Base-by-base conservation (phyloP, 176 grass and related monocot genomes). In the Dendrocalamus sinicus region DNA sequence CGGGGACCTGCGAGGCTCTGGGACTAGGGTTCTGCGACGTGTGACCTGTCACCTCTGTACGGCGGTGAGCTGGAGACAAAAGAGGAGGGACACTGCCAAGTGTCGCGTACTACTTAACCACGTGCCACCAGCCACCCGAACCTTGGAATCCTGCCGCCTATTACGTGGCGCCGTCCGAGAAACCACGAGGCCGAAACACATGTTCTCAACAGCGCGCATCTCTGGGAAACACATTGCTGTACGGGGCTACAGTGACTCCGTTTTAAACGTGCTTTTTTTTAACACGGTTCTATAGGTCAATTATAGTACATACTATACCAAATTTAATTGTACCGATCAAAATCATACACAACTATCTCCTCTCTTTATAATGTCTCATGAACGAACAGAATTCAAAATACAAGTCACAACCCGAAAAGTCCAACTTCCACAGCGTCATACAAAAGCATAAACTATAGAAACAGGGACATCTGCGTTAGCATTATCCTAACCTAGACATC, bases 1-100 rank as follows among this genome's bases (percentile, higher is more conserved):
- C 13, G 6, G 52, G 51, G 52, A 19, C 52, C 50, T 50, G 1
- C 1, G 43, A 47, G 46, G 40, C 39, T 45, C 39, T 45, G 13
- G 48, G 48, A 16, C 1, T 39, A 45, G 3, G 44, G 23, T 52
- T n/a, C 8, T 82, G 64, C 28, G 40, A 22, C 16, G 41, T 16
- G 40, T 9, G 32, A 72, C 26, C 57, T 45, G 8, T 9, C 43
- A 45, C 9, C 43, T 19, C 8, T 63, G 68, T 40, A 53, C 30
- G 69, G 69, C 51, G 80, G 75, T 87, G 60, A 22, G 41, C 44
- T 10, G 47, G 19, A 65, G 55, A 78, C 80, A 81, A 75, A 75
- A 61, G 47, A 85, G 82, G 59, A 59, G 75, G 19, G 59, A 52
- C 8, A 13, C 12, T 41, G 84, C 52, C 89, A 88, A 81, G 85